Evolutionary conservation across 2,329 filamentous ascomycete genomes (phyloP).

Genomic region (Cercospora beticola): DNA sequence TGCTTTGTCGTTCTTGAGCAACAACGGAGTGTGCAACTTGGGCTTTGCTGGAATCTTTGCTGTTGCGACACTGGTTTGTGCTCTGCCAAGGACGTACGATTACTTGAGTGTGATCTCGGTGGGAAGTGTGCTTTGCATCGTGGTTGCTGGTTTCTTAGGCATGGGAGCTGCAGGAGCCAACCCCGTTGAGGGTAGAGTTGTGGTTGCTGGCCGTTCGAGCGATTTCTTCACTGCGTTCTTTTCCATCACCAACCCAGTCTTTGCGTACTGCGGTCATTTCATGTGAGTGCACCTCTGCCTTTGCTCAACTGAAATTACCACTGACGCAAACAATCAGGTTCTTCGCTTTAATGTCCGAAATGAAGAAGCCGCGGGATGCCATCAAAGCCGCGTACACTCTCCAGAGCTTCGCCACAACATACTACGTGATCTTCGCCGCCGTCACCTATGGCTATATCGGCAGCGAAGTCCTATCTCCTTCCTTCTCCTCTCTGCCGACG

Average conservation of each 20-base stretch:
- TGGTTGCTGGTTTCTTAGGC: constrained; percentile 52
- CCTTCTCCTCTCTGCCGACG: constrained; percentile 47
- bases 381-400: constrained; percentile 54
- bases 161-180: constrained; percentile 46
- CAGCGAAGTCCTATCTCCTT: constrained; percentile 46
- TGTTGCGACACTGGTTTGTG: constrained; percentile 47
- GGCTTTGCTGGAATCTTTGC: constrained; percentile 50
- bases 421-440: constrained; percentile 53
- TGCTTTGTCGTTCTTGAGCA: constrained; percentile 48
- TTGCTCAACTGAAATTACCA: constrained; percentile 33
- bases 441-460: constrained; percentile 56
- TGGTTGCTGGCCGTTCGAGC: constrained; percentile 42
- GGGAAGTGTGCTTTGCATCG: constrained; percentile 48
- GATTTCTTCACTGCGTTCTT: constrained; percentile 49
- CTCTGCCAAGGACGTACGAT: constrained; percentile 53
- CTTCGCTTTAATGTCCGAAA: constrained; percentile 38
- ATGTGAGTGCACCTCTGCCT: constrained; percentile 54
- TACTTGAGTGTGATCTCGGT: constrained; percentile 49
- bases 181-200: constrained; percentile 41
- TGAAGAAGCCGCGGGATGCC: constrained; percentile 50
- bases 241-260: constrained; percentile 54
- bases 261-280: constrained; percentile 55
- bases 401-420: constrained; percentile 52
- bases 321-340: neutral
- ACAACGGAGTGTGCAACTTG: constrained; percentile 51